These are phyloP conservation scores for Ophioceras dolichostomum DNA, from an alignment of 2,329 filamentous ascomycete genomes.

Conservation along the genomic window DNA sequence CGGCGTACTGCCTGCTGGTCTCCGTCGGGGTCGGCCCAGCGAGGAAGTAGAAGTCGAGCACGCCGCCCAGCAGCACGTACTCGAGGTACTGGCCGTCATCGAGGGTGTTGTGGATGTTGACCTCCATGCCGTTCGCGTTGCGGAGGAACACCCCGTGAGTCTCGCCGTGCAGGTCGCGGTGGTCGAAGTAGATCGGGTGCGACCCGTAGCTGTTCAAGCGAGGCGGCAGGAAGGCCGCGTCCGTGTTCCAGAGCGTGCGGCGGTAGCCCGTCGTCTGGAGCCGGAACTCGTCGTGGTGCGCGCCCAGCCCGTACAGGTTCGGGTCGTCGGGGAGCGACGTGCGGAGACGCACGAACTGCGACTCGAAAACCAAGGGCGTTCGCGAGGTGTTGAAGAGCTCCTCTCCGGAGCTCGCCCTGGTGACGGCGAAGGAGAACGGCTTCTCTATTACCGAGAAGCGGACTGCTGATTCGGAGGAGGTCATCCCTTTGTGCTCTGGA, in stretches of 20 bases:
- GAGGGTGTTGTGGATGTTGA: slow-evolving; percentile 45
- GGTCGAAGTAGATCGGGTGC: slow-evolving; percentile 54
- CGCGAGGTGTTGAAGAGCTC: slow-evolving; percentile 59
- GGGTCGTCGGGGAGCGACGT: slow-evolving; percentile 57
- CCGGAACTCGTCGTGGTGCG: slow-evolving; percentile 60
- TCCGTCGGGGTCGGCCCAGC: slow-evolving; percentile 57
- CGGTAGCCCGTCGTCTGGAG: slow-evolving; percentile 58
- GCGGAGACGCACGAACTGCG: slow-evolving; percentile 62
- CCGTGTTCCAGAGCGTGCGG: slow-evolving; percentile 33
- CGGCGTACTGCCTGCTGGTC: slow-evolving; percentile 55
- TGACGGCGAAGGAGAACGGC: slow-evolving; percentile 26
- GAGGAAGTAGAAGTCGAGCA: slow-evolving; percentile 70
- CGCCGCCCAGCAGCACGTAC: slow-evolving; percentile 46
- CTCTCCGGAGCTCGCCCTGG: slow-evolving; percentile 26
- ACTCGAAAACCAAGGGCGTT: slow-evolving; percentile 58
- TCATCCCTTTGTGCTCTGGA: background rate
- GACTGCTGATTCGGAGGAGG: background rate
- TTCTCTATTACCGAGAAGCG: slow-evolving; percentile 58
- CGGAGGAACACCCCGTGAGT: slow-evolving; percentile 47
- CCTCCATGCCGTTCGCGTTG: slow-evolving; percentile 54
- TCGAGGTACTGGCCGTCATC: slow-evolving; percentile 5
- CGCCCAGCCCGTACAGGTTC: slow-evolving; percentile 67
- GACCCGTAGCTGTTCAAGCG: slow-evolving; percentile 54
- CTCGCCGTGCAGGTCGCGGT: slow-evolving; percentile 33
- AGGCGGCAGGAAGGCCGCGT: slow-evolving; percentile 13